phyloP scores from a whole-genome alignment of 495 filamentous ascomycete species.

The Neurospora discreta region DNA sequence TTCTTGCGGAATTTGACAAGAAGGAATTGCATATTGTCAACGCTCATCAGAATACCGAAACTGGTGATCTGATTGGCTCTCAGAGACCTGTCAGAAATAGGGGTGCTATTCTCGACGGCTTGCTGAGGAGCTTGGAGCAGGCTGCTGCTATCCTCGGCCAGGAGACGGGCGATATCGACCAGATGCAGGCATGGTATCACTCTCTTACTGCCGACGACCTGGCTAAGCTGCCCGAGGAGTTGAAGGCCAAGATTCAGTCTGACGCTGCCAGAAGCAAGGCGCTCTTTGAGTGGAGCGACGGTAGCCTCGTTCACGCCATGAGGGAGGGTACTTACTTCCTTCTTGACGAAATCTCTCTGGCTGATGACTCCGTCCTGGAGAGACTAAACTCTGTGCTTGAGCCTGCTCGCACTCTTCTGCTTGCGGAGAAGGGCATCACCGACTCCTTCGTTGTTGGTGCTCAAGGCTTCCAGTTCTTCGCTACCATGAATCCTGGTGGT shows the following conservation, averaged over 20 bases:
- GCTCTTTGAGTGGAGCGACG: slow-evolving; percentile 94
- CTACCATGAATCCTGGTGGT: slow-evolving; percentile 98
- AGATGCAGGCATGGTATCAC: slow-evolving; percentile 32
- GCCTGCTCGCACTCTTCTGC: slow-evolving; percentile 67
- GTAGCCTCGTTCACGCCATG: slow-evolving; percentile 92
- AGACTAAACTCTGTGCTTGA: slow-evolving; percentile 97
- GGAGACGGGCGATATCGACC: slow-evolving; percentile 16
- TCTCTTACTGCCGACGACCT: slow-evolving; percentile 15
- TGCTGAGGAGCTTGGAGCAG: slow-evolving; percentile 49
- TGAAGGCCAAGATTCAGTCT: slow-evolving; percentile 46
- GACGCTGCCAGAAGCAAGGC: slow-evolving; percentile 57
- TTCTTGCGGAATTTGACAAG: slow-evolving; percentile 68
- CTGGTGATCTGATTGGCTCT: slow-evolving; percentile 91
- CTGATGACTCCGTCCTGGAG: slow-evolving; percentile 95
- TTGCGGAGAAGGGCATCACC: slow-evolving; percentile 85
- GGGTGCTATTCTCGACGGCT: slow-evolving; percentile 50
- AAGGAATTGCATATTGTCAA: slow-evolving; percentile 80
- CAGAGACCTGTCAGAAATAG: slow-evolving; percentile 86
- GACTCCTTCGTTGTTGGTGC: slow-evolving; percentile 66
- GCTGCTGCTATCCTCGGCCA: slow-evolving; percentile 28
- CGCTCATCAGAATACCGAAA: slow-evolving; percentile 95
- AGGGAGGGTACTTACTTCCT: slow-evolving; percentile 80
- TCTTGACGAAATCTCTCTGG: slow-evolving; percentile 94
- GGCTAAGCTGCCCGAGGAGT: slow-evolving; percentile 32
- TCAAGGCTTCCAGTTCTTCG: slow-evolving; percentile 88